phyloP scores from a whole-genome alignment of 352 stramenopile genomes.

The Phytophthora capsici region DNA sequence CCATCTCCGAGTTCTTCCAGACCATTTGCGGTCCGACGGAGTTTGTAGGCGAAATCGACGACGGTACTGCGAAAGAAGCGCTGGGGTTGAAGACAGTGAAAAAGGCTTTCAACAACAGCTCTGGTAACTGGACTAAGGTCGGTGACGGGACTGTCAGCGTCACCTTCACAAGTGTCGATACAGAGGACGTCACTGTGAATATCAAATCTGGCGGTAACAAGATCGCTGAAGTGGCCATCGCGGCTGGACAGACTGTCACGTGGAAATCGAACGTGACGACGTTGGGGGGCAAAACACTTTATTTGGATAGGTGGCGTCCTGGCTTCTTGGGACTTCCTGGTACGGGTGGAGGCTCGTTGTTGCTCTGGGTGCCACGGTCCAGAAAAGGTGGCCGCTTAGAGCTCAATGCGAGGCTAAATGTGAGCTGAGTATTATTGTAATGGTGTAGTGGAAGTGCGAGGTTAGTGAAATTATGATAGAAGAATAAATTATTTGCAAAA shows the following conservation, averaged over 20 bases:
- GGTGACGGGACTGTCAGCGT: conserved; percentile 42
- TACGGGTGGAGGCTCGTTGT: conserved; percentile 41
- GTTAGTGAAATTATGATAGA: conserved; percentile 17
- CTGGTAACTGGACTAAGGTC: conserved; percentile 39
- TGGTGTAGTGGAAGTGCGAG: conserved; percentile 6
- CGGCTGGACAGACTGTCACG: conserved; percentile 34
- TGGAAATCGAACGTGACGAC: conserved; percentile 40
- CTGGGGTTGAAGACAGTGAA: conserved; percentile 49
- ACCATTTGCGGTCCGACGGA: conserved; percentile 58
- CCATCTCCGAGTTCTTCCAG: conserved; percentile 57
- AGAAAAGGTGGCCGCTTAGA: conserved; percentile 31
- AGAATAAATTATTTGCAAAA: conserved; percentile 8
- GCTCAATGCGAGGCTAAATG: conserved; percentile 36
- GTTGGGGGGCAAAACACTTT: conserved; percentile 48
- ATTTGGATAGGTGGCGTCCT: conserved; percentile 50
- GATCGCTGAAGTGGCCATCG: conserved; percentile 37
- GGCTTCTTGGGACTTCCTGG: conserved; percentile 40
- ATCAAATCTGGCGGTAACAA: conserved; percentile 47
- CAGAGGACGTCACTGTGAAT: conserved; percentile 43
- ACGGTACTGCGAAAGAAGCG: conserved; percentile 48
- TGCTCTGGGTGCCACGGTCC: conserved; percentile 45
- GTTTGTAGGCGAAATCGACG: conserved; percentile 55
- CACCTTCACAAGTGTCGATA: conserved; percentile 42
- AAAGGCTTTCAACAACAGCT: conserved; percentile 49
- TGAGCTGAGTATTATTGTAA: conserved; percentile 30